Evolutionary conservation across 2,329 filamentous ascomycete species (phyloP), one percentile per base, ranked within the genome.

Genomic region (Diaporthe citri): DNA sequence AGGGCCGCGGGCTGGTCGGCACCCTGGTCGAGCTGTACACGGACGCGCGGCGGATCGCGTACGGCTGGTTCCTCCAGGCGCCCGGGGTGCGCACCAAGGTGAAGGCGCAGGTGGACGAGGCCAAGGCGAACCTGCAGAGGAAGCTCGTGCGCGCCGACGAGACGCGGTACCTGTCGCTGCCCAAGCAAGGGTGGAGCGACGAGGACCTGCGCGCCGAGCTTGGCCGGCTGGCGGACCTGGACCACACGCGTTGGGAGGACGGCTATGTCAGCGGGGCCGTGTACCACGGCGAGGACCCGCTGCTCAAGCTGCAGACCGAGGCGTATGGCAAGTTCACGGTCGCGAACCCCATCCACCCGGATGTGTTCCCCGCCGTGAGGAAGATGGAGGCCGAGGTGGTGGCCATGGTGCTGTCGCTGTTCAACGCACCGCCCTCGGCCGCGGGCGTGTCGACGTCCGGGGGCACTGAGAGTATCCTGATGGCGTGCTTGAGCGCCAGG

Each of bases 331-430:
- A 94, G 84, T 99, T 99, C 83, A 96, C 95, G 69, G 97, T 99
- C 41, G 91, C 95, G 52, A 99, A 99, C 84, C 97, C 97, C 4
- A 97, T 99, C 79, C 97, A 99, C 83, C 97, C 97, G 9, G 97
- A 99, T 85, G 96, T 99, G 57, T 99, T 99, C 86, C 97, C 97
- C 22, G 97, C 96, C 39, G 96, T 99, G 71, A 90, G 97, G 80
- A 99, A 99, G 90, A 99, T 99, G 97, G 97, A 99, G 87, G 96
- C 97, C 59, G 97, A 99, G 86, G 88, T 99, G 76, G 97, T 99
- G 71, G 94, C 96, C 78, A 99, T 99, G 96, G 95, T 97, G 41
- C 87, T 97, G 76, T 90, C 91, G 59, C 87, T 99, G 83, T 99
- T 98, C 88, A 95, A 97, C 83, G 95, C 94, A 12, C 97, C 97